Percentiles rank a stretch among this genome's conserved stretches.
These are phyloP conservation scores for Populus hybrid DNA, from an alignment of 441 rosid species.

Conservation along the genomic window DNA sequence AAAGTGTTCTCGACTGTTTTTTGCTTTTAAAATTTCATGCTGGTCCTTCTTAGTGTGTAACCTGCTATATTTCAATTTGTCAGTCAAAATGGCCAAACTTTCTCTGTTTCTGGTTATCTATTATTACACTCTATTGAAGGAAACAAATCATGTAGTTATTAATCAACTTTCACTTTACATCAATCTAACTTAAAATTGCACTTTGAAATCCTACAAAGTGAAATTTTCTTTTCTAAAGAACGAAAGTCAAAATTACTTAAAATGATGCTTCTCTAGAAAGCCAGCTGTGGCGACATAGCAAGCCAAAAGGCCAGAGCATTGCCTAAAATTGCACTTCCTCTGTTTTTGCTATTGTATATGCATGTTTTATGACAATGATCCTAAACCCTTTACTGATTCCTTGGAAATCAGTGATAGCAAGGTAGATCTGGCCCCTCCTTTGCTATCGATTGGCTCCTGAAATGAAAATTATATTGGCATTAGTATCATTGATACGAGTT, in stretches of 20 bases:
- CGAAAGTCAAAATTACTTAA: constrained; percentile 1
- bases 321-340: neutral
- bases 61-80: too few species aligned
- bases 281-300: constrained; percentile 3
- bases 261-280: constrained; percentile 11
- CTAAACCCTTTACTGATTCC: constrained; percentile 11
- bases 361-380: neutral
- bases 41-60: too few species aligned
- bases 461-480: too few species aligned
- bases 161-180: constrained; percentile 13
- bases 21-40: too few species aligned
- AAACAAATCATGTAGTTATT: neutral
- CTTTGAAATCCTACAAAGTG: constrained; percentile 9
- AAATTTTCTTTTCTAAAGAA: constrained; percentile 1
- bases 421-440: too few species aligned
- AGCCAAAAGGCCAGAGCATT: neutral
- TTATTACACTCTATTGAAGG: too few species aligned
- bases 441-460: too few species aligned
- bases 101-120: too few species aligned
- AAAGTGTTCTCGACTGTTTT: too few species aligned
- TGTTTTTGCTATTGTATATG: neutral
- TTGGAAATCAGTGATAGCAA: constrained; percentile 26
- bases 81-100: too few species aligned
- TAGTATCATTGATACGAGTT: too few species aligned
- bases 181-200: constrained; percentile 12